Base-by-base conservation (phyloP, 2,329 filamentous ascomycete species). In the Fusarium odoratissimum region DNA sequence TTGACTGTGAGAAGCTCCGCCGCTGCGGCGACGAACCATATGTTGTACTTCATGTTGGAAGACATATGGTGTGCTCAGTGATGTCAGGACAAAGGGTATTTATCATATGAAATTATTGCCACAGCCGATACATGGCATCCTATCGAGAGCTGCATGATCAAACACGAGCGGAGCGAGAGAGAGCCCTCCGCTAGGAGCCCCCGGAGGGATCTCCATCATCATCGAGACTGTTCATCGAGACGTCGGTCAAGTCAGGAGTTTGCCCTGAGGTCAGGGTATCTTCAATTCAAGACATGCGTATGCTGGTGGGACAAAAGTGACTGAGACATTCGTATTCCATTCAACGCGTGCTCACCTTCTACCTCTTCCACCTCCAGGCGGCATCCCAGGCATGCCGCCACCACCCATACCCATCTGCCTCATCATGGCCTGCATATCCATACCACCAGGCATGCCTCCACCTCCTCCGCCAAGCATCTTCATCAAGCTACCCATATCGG, bases 401-500 rank as follows among this genome's bases (percentile, higher is more conserved):
- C 88, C 82, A 12, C 88, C 88, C 87, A 91, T 90, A 30, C 88
- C 88, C 89, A 91, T 91, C 78, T 91, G 89, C 81, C 88, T 85
- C 92, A 93, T 88, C 93, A 96, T 94, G 75, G 92, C 91, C 80
- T 92, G 90, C 90, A 96, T 92, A 71, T 92, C 91, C 83, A 92
- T 89, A 66, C 92, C 88, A 33, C 91, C 91, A 71, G 92, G 63
- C 63, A 66, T 66, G 4, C 65, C 64, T 23, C 66, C 65, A 0
- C 84, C 82, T 9, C 83, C 86, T 14, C 85, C 89, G 30, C 90
- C 91, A 2, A 98, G 89, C 93, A 97, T 97, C 87, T 96, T 95
- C 90, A 97, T 95, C 84, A 98, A 88, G 64, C 91, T 91, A 37
- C 90, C 90, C 88, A 98, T 92, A 77, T 97, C 94, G 0, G 92